A percentile compares a stretch with the other conserved stretches of the same genome.
These are phyloP conservation scores for Dioscorea alata DNA, from an alignment of 106 monocot species.

Conservation along the genomic window DNA sequence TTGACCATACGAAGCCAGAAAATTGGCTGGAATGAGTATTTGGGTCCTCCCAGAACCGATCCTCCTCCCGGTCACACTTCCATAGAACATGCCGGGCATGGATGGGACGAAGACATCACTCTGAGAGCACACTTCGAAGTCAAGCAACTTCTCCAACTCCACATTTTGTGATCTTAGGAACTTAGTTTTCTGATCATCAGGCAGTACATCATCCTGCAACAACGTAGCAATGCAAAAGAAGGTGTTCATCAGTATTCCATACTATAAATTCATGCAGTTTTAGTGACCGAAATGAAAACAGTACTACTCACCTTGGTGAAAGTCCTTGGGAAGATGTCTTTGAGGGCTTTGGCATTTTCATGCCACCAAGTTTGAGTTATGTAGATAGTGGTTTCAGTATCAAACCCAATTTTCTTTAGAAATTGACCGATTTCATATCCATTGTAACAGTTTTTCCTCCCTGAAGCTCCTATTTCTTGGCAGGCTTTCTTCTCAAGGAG, in stretches of 20 bases:
- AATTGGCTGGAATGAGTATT: slow-evolving; percentile 40
- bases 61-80: slow-evolving; percentile 55
- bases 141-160: slow-evolving; percentile 50
- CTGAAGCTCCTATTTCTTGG: slow-evolving; percentile 22
- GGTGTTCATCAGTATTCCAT: neutral
- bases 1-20: neutral
- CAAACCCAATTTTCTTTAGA: slow-evolving; percentile 53
- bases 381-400: slow-evolving; percentile 58
- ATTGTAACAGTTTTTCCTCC: slow-evolving; percentile 52
- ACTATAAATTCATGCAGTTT: neutral
- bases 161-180: slow-evolving; percentile 21
- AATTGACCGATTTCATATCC: slow-evolving; percentile 50
- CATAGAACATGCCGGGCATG: slow-evolving; percentile 47
- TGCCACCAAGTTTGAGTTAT: slow-evolving; percentile 89
- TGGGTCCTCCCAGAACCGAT: slow-evolving; percentile 49
- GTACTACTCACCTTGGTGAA: slow-evolving; percentile 64
- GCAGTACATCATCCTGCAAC: slow-evolving; percentile 70
- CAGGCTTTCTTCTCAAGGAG: slow-evolving; percentile 56
- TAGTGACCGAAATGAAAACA: neutral
- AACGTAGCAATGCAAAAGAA: neutral
- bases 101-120: slow-evolving; percentile 75
- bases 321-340: slow-evolving; percentile 67
- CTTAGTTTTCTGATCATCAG: slow-evolving; percentile 45
- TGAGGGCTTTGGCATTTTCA: slow-evolving; percentile 59
- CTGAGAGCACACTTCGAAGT: slow-evolving; percentile 56